These are phyloP conservation scores for Neurospora sublineolata DNA, from an alignment of 495 filamentous ascomycete species.

Conservation along the genomic window DNA sequence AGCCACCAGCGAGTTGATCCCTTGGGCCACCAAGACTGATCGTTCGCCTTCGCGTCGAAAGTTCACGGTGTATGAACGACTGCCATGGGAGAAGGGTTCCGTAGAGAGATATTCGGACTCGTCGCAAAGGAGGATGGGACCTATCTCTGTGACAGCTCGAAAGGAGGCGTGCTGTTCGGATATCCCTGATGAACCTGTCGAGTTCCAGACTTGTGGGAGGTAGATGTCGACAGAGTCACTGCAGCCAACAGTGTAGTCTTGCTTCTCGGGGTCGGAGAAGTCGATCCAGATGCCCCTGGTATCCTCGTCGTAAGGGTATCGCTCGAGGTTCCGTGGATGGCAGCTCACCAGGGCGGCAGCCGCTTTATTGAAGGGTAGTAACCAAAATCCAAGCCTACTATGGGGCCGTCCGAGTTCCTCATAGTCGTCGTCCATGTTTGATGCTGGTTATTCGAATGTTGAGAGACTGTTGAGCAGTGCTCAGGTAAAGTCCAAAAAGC, in stretches of 20 bases:
- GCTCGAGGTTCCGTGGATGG: background rate
- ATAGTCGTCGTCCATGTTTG: too few species aligned
- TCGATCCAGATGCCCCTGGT: conserved; percentile 15
- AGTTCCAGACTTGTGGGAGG: conserved; percentile 10
- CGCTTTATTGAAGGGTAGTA: conserved; percentile 12
- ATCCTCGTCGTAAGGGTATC: conserved; percentile 4
- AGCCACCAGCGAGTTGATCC: conserved; percentile 20
- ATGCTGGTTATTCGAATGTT: too few species aligned
- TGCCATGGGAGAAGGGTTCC: conserved; percentile 8
- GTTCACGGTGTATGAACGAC: conserved; percentile 6
- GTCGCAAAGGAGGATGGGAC: conserved; percentile 21
- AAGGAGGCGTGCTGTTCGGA: conserved; percentile 19
- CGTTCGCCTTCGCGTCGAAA: background rate
- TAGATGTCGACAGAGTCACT: conserved; percentile 14
- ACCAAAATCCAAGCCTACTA: conserved; percentile 3
- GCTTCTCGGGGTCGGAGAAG: conserved; percentile 9
- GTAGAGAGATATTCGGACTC: conserved; percentile 11
- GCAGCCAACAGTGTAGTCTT: conserved; percentile 12
- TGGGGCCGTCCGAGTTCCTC: too few species aligned
- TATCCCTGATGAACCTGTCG: conserved; percentile 11
- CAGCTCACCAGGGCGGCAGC: conserved; percentile 3
- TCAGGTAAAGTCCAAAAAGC: too few species aligned
- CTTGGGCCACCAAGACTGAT: conserved; percentile 18
- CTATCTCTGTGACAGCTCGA: conserved; percentile 11
- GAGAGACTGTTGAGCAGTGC: too few species aligned